phyloP scores from a whole-genome alignment of 352 stramenopile species.

The Pythium volutum region DNA sequence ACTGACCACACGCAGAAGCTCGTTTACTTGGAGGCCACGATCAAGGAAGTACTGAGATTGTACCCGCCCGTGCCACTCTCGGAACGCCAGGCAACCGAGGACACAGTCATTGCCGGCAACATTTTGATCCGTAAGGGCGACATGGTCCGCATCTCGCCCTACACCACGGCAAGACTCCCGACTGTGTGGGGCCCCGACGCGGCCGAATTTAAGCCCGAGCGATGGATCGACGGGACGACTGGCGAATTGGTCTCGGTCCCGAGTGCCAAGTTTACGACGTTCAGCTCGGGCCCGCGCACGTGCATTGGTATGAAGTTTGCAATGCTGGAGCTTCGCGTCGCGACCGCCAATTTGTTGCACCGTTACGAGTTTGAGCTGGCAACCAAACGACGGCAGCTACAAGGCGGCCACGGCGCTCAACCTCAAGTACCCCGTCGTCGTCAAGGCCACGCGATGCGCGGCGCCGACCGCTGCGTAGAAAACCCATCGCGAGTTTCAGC shows the following conservation, averaged over 20 bases:
- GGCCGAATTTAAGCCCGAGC: slow-evolving; percentile 10
- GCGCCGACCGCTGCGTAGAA: no score
- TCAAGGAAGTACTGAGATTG: slow-evolving; percentile 61
- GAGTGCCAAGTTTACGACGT: slow-evolving; percentile 28
- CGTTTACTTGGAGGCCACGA: slow-evolving; percentile 52
- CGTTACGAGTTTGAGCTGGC: no score
- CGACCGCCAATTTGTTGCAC: neutral
- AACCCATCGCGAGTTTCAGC: no score
- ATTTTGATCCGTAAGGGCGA: slow-evolving; percentile 26
- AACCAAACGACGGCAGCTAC: no score
- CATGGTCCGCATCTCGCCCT: slow-evolving; percentile 29
- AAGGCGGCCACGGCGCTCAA: no score
- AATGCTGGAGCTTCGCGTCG: slow-evolving; percentile 39
- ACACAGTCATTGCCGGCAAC: slow-evolving; percentile 40
- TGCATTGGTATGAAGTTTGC: slow-evolving; percentile 45
- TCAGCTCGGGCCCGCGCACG: slow-evolving; percentile 38
- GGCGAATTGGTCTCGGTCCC: slow-evolving; percentile 9
- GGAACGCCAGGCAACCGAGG: slow-evolving; percentile 47
- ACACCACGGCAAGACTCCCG: slow-evolving; percentile 28
- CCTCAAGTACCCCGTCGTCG: no score
- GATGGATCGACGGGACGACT: slow-evolving; percentile 39
- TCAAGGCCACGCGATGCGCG: no score
- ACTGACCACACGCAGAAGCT: slow-evolving; percentile 48
- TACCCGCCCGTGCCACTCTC: slow-evolving; percentile 60
- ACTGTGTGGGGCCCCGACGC: slow-evolving; percentile 43